These are phyloP conservation scores for Metarhizium humberi DNA, from an alignment of 2,329 filamentous ascomycete species.

Conservation along the genomic window DNA sequence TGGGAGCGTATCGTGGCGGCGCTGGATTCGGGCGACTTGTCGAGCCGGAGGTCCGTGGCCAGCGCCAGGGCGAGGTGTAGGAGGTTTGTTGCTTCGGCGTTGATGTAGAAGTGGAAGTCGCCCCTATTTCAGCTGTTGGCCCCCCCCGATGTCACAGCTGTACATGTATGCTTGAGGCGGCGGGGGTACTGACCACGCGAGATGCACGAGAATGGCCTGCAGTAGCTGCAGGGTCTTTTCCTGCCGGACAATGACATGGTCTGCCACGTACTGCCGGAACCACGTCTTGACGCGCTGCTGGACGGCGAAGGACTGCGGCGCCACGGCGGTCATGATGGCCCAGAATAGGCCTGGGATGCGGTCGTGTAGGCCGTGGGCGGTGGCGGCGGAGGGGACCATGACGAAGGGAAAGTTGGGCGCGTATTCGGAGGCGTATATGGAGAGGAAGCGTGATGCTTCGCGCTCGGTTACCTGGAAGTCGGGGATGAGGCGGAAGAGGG, in stretches of 20 bases:
- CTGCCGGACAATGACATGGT: constrained; percentile 26
- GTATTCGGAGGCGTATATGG: constrained; percentile 23
- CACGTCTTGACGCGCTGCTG: too few relatives aligned
- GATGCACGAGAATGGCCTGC: constrained; percentile 20
- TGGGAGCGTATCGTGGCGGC: too few relatives aligned
- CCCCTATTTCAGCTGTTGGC: constrained; percentile 14
- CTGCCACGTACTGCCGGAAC: constrained; percentile 19
- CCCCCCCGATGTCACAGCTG: too few relatives aligned
- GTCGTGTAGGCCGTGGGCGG: too few relatives aligned
- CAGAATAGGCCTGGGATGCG: too few relatives aligned
- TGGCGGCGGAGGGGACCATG: constrained; percentile 16
- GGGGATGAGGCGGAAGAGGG: too few relatives aligned
- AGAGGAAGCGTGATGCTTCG: constrained; percentile 22
- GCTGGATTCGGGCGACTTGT: too few relatives aligned
- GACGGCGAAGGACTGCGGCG: too few relatives aligned
- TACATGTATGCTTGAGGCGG: too few relatives aligned
- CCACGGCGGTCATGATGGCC: too few relatives aligned
- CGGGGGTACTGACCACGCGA: constrained; percentile 22
- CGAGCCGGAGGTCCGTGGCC: too few relatives aligned
- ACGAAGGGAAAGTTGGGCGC: constrained; percentile 30
- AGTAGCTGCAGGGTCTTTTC: constrained; percentile 26
- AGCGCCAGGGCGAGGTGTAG: constrained; percentile 28
- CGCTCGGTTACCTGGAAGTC: constrained; percentile 2
- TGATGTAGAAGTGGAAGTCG: constrained; percentile 29
- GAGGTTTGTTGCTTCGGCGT: constrained; percentile 25